Evolutionary conservation across 1,284 basidiomycete species (phyloP).

Genomic region (Ustilago curta): DNA sequence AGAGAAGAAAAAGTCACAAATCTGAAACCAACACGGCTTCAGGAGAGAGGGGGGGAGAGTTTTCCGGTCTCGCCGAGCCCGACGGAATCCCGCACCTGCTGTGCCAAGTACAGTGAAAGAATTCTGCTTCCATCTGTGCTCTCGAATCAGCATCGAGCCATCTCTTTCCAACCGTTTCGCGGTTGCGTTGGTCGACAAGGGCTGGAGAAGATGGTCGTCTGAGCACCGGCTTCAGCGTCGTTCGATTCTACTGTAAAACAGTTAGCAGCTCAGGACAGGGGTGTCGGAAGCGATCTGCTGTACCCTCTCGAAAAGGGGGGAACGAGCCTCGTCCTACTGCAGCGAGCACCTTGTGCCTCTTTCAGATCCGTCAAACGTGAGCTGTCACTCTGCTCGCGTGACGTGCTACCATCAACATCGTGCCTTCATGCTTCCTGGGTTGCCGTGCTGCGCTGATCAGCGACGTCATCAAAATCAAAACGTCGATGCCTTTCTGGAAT

Average conservation of each 20-base stretch:
- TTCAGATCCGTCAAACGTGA: background rate
- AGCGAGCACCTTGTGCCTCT: background rate
- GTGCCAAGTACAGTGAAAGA: slow-evolving; percentile 4
- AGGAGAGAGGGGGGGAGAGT: background rate
- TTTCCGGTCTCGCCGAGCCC: slow-evolving; percentile 29
- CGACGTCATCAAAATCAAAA: background rate
- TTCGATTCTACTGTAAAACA: too few relatives aligned
- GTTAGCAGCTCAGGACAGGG: too few relatives aligned
- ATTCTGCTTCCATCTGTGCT: background rate
- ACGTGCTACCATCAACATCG: background rate
- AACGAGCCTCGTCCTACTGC: slow-evolving; percentile 3
- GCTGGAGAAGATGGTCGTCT: background rate
- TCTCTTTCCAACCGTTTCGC: background rate
- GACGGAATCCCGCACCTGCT: slow-evolving; percentile 28
- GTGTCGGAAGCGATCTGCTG: background rate
- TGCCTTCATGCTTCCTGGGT: too few relatives aligned
- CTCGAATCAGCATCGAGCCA: background rate
- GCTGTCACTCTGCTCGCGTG: background rate
- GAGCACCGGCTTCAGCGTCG: background rate
- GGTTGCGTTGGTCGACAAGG: background rate
- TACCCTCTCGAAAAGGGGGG: too few relatives aligned
- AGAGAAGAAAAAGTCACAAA: background rate
- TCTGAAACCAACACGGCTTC: slow-evolving; percentile 15
- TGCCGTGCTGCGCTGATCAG: background rate
- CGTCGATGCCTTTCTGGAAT: too few relatives aligned